These are phyloP conservation scores for Torrubiella hemipterigena DNA, from an alignment of 2,329 filamentous ascomycete genomes.

Conservation along the genomic window DNA sequence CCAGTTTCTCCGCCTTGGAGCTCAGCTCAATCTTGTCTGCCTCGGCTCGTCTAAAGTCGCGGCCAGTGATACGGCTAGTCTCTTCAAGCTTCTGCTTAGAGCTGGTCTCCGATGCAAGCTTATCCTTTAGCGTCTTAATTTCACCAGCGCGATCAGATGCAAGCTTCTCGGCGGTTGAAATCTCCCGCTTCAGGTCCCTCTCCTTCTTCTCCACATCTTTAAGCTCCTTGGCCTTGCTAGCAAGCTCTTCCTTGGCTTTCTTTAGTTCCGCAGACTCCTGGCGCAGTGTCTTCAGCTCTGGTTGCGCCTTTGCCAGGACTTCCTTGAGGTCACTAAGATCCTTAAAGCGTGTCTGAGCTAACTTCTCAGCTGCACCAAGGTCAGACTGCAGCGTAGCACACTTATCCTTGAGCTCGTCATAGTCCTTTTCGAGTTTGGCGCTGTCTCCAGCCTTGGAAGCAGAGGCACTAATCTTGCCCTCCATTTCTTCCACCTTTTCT, in stretches of 20 bases:
- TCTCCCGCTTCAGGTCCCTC: slow-evolving; percentile 66
- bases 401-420: slow-evolving; percentile 59
- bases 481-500: slow-evolving; percentile 49
- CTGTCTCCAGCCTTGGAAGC: slow-evolving; percentile 33
- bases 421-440: slow-evolving; percentile 47
- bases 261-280: slow-evolving; percentile 68
- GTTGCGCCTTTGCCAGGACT: slow-evolving; percentile 71
- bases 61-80: slow-evolving; percentile 58
- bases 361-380: slow-evolving; percentile 70
- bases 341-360: slow-evolving; percentile 79
- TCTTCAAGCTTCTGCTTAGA: slow-evolving; percentile 67
- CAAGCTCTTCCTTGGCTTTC: slow-evolving; percentile 61
- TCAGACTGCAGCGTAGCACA: slow-evolving; percentile 65
- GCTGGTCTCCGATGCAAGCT: slow-evolving; percentile 62
- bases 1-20: slow-evolving; percentile 59
- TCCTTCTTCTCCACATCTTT: slow-evolving; percentile 70
- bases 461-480: slow-evolving; percentile 50
- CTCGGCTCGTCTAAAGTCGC: slow-evolving; percentile 68
- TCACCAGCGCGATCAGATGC: slow-evolving; percentile 65
- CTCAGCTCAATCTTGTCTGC: slow-evolving; percentile 67
- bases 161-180: slow-evolving; percentile 57
- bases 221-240: slow-evolving; percentile 45
- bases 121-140: slow-evolving; percentile 66
- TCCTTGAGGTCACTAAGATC: slow-evolving; percentile 73
- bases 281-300: slow-evolving; percentile 68